Conservation (phyloP, 1,284 basidiomycete genomes). For the Ganoderma lingzhi region DNA sequence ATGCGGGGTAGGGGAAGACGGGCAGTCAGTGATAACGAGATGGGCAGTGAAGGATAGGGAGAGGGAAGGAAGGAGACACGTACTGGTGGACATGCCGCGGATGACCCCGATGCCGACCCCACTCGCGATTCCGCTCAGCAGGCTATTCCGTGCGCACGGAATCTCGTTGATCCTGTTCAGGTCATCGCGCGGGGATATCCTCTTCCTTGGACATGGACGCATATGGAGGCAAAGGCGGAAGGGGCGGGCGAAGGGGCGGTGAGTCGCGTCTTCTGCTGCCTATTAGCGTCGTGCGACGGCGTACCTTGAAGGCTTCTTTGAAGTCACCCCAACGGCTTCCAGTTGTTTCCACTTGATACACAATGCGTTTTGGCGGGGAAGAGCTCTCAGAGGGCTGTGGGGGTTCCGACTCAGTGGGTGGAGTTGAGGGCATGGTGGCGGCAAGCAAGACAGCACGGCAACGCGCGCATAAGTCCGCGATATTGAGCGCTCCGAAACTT, state of each 20-base stretch:
- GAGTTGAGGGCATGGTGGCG: slow-evolving; percentile 13
- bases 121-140: slow-evolving; percentile 61
- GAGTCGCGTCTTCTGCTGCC: slow-evolving; percentile 18
- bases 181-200: slow-evolving; percentile 55
- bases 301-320: slow-evolving; percentile 54
- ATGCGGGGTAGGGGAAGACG: background rate
- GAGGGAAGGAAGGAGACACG: slow-evolving; percentile 29
- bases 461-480: background rate
- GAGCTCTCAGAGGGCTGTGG: slow-evolving; percentile 14
- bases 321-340: slow-evolving; percentile 53
- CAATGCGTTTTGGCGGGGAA: slow-evolving; percentile 36
- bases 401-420: background rate
- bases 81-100: slow-evolving; percentile 61
- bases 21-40: too few relatives aligned
- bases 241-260: slow-evolving; percentile 17
- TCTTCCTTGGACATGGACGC: slow-evolving; percentile 50
- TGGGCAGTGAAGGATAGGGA: too few relatives aligned
- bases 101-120: slow-evolving; percentile 65
- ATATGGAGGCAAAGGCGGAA: background rate
- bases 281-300: slow-evolving; percentile 28
- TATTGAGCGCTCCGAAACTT: background rate
- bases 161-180: slow-evolving; percentile 59
- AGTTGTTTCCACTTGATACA: slow-evolving; percentile 53
- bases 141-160: slow-evolving; percentile 65
- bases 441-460: background rate